Base-by-base conservation (phyloP, 2,329 filamentous ascomycete species). In the Beauveria sp. region DNA sequence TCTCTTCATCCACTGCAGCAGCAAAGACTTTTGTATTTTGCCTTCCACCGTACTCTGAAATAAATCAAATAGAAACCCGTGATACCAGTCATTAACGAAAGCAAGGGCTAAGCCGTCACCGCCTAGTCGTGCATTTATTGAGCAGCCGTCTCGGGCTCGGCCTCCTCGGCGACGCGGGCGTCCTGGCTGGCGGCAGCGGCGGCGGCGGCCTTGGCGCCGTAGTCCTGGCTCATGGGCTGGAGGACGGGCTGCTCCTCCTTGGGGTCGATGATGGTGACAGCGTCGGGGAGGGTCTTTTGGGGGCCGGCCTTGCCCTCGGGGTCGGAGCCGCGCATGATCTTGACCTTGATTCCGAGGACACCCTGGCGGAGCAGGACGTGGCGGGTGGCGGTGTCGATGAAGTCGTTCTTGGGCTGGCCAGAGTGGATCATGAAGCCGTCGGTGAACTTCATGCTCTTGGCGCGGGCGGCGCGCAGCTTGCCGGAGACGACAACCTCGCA, bases 401-500 rank as follows among this genome's bases (percentile, higher is more conserved):
- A 99, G 84, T 99, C 95, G 83, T 96, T 93, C 76, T 93, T 95
- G 76, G 95, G 95, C 81, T 99, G 95, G 83, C 95, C 95, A 75
- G 95, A 99, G 91, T 99, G 95, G 83, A 99, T 99, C 95, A 99
- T 99, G 91, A 99, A 99, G 79, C 95, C 95, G 81, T 99, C 93
- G 81, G 95, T 99, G 89, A 99, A 99, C 89, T 99, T 99, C 95
- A 99, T 99, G 84, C 86, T 91, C 91, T 99, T 99, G 81, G 95
- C 95, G 86, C 95, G 92, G 75, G 95, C 95, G 79, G 95, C 95
- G 77, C 95, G 89, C 73, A 99, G 90, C 89, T 99, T 99, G 80
- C 95, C 95, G 72, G 92, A 97, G 71, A 99, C 95, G 77, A 99
- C 95, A 70, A 99, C 95, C 85, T 99, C 95, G 80, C 95, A 99